Percentiles rank a stretch among this genome's conserved stretches.
Evolutionary conservation across 331 rosid genomes (phyloP).

Genomic region (Arachis monticola): DNA sequence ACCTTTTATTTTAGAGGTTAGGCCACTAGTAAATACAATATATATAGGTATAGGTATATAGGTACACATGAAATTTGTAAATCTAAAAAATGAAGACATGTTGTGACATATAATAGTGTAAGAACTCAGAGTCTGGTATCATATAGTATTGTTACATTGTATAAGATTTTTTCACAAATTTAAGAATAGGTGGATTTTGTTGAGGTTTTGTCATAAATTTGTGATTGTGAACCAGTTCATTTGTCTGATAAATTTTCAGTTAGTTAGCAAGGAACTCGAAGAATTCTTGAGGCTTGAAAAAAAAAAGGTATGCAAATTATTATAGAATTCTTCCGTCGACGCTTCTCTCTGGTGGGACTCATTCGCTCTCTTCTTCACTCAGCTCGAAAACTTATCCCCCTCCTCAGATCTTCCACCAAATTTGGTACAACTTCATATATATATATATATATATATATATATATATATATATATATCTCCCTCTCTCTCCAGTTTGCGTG

Average conservation of each 20-base stretch:
- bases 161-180: too few species aligned
- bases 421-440: conserved; percentile 53
- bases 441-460: too few species aligned
- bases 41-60: conserved; percentile 41
- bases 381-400: conserved; percentile 72
- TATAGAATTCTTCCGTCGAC: conserved; percentile 46
- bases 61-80: conserved; percentile 38
- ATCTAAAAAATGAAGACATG: conserved; percentile 46
- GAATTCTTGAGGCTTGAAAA: too few species aligned
- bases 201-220: too few species aligned
- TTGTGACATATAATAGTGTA: conserved; percentile 32
- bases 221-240: too few species aligned
- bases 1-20: conserved; percentile 22
- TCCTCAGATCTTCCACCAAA: conserved; percentile 67
- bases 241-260: too few species aligned
- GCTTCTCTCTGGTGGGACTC: conserved; percentile 95
- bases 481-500: neutral
- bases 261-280: too few species aligned
- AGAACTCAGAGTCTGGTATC: too few species aligned
- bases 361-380: conserved; percentile 65
- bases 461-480: neutral
- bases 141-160: too few species aligned
- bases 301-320: too few species aligned
- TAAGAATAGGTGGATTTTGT: too few species aligned
- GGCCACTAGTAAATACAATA: conserved; percentile 45